A percentile compares a stretch with the other conserved stretches of the same genome.
These are phyloP conservation scores for Backusella tarrabulga DNA, from an alignment of 192 early-diverging fungal species.

Conservation along the genomic window DNA sequence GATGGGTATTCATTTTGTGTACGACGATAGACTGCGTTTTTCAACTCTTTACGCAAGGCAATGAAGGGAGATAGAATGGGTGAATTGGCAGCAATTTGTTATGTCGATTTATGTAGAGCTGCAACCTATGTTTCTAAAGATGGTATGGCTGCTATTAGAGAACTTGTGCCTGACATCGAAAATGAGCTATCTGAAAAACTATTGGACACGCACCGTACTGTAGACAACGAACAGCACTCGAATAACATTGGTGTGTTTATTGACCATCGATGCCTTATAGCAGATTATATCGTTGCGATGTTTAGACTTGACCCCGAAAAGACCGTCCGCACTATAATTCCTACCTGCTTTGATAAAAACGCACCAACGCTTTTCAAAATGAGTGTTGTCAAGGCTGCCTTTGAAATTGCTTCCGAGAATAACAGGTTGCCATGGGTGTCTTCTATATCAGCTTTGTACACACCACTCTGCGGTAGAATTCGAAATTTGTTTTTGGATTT, in stretches of 20 bases:
- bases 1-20: background rate
- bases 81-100: conserved; percentile 69
- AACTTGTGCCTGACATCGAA: conserved; percentile 69
- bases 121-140: conserved; percentile 61
- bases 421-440: conserved; percentile 66
- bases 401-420: conserved; percentile 62
- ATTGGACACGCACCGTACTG: conserved; percentile 51
- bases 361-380: conserved; percentile 75
- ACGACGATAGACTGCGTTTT: conserved; percentile 43
- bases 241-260: conserved; percentile 47
- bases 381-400: conserved; percentile 71
- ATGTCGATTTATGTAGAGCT: conserved; percentile 70
- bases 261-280: conserved; percentile 69
- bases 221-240: conserved; percentile 17
- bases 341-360: conserved; percentile 61
- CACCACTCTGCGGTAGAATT: conserved; percentile 57
- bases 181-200: conserved; percentile 68
- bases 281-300: conserved; percentile 67
- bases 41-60: conserved; percentile 53
- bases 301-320: conserved; percentile 72
- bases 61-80: conserved; percentile 49
- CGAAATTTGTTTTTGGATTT: conserved; percentile 62
- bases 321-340: conserved; percentile 67
- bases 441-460: conserved; percentile 48
- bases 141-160: conserved; percentile 55